phyloP scores from a whole-genome alignment of 345 rosid species.

The Viola odorata region DNA sequence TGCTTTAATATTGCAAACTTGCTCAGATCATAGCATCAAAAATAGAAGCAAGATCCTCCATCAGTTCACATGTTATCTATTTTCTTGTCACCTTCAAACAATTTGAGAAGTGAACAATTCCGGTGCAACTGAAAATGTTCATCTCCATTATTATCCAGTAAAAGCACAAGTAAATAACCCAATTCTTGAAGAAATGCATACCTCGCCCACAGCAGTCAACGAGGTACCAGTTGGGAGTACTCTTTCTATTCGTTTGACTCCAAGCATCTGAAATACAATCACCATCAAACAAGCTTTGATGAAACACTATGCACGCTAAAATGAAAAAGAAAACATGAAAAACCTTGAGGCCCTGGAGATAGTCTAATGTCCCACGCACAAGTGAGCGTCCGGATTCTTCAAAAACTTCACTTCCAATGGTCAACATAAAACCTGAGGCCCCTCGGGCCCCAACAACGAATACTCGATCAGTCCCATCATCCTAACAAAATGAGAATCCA shows the following conservation, averaged over 20 bases:
- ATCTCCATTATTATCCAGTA: neutral
- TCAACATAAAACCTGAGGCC: constrained; percentile 61
- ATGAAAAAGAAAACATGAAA: constrained; percentile 8
- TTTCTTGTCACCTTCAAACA: no score
- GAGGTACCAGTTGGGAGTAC: constrained; percentile 91
- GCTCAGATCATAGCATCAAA: no score
- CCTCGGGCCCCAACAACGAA: constrained; percentile 67
- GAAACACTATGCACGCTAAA: constrained; percentile 1
- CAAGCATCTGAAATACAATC: constrained; percentile 74
- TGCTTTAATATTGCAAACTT: no score
- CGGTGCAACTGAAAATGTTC: neutral
- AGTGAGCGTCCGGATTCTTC: constrained; percentile 95
- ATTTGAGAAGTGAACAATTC: no score
- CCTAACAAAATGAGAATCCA: constrained; percentile 35
- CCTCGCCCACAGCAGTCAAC: constrained; percentile 97
- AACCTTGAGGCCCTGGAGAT: constrained; percentile 96
- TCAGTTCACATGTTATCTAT: no score
- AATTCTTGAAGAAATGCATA: constrained; percentile 21
- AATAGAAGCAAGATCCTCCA: no score
- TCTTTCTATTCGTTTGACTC: constrained; percentile 86
- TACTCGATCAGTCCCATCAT: constrained; percentile 75
- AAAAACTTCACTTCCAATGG: constrained; percentile 72
- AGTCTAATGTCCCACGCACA: constrained; percentile 87
- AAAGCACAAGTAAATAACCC: neutral
- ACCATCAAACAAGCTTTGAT: constrained; percentile 17